These are phyloP conservation scores for Exsudoporus frostii DNA, from an alignment of 768 basidiomycete species.

Conservation along the genomic window DNA sequence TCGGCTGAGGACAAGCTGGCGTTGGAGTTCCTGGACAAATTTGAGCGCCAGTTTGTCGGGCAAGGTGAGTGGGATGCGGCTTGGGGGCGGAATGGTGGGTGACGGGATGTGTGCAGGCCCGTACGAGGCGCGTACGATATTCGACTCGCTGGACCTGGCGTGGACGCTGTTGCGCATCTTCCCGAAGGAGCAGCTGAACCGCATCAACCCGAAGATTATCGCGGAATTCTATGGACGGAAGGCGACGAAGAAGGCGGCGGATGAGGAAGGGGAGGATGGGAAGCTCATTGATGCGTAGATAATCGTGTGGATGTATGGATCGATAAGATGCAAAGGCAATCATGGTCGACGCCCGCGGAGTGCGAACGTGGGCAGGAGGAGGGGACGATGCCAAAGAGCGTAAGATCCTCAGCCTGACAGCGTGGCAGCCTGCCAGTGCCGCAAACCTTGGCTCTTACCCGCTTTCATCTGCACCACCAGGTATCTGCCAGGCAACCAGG, in stretches of 20 bases:
- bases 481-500: conserved; percentile 32
- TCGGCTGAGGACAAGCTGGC: conserved; percentile 95
- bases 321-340: conserved; percentile 24
- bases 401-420: conserved; percentile 26
- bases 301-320: conserved; percentile 15
- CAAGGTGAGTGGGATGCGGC: conserved; percentile 58
- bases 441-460: conserved; percentile 18
- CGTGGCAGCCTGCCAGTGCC: conserved; percentile 32
- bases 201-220: conserved; percentile 96
- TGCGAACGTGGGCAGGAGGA: conserved; percentile 14
- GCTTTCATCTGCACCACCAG: conserved; percentile 25
- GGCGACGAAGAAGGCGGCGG: conserved; percentile 58
- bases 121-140: conserved; percentile 94
- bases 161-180: conserved; percentile 97
- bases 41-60: conserved; percentile 95
- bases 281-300: conserved; percentile 65
- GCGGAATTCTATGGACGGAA: conserved; percentile 91
- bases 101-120: conserved; percentile 51
- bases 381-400: conserved; percentile 24
- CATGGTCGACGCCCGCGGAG: conserved; percentile 9
- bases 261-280: conserved; percentile 32
- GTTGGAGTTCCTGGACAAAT: conserved; percentile 95
- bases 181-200: conserved; percentile 98
- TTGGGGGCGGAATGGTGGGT: neutral
- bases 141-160: conserved; percentile 95